Base-by-base conservation (phyloP, 2,329 filamentous ascomycete genomes). In the Aspergillus versicolor region DNA sequence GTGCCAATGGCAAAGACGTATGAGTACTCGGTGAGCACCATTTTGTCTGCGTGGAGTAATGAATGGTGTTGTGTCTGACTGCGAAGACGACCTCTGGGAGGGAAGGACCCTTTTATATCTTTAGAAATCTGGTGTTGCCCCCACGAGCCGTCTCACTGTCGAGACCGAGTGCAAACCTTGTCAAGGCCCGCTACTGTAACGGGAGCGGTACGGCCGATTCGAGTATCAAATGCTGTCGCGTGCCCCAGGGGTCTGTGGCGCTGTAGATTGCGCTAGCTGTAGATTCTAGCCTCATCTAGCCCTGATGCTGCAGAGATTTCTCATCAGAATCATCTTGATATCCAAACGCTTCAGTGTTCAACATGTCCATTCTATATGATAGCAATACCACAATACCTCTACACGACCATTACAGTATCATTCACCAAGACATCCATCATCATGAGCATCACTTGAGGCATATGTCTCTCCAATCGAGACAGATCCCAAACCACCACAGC, bases 1-100 rank as follows among this genome's bases (percentile, higher is more conserved):
- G 87, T 90, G 84, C 88, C 88, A 65, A 91, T 87, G 77, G 79
- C 88, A 71, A 91, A 90, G 69, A 91, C 74, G 73, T 91, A 90
- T 66, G 82, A 84, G 73, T 88, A 90, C 66, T 86, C 72, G 67
- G 82, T 71, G 66, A 88, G 81, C 67, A 75, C 74, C 82, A 85
- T 86, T 61, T 76, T 83, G 76, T 55, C 34, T 8, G 9, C 6
- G 9, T 11, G 21, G 15, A 34, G 32, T 11, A 13, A 34, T 11
- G 13, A 13, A 12, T 34, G 13, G 9, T 30, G 9, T 30, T 27
- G 3, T 9, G 27, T 37, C 34, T 37, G 13, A 7, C 34, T 4
- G 15, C 7, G 9, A 37, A 37, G 34, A 37, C 15, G 13, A n/a
- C n/a, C 34, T n/a, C 34, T 13, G 0, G 15, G 1, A 13, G 13